Base-by-base conservation (phyloP, 768 basidiomycete genomes). In the Leccinum subgranulosum region DNA sequence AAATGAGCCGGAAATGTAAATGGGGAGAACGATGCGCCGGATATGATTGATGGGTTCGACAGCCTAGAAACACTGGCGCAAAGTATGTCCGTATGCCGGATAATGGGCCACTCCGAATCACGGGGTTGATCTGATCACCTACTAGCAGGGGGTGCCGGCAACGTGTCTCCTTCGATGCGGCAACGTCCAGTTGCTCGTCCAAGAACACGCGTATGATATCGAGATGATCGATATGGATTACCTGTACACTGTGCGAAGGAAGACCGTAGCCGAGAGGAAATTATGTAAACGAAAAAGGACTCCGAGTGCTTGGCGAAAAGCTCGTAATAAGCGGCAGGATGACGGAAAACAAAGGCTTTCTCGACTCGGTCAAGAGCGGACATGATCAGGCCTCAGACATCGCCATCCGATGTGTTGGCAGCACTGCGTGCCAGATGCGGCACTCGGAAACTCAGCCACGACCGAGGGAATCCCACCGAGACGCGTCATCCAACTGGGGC, bases 201-300 rank as follows among this genome's bases (percentile, higher is more conserved):
- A 29, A 34, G 49, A 23, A 54, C n/a, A 34, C 55, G n/a, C 47
- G 47, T 21, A 39, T 39, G 17, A 9, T 9, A 62, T 62, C 60
- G 49, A 48, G 49, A 47, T 57, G n/a, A 61, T 61, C 62, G 60
- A 61, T 61, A 61, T 23, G 51, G 23, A 61, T 23, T 33, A 33
- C n/a, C 50, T 29, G 12, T 33, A 21, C 53, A 14, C 17, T 55
- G 51, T 25, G 53, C 10, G 29, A 25, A 17, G 8, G 19, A 23
- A 9, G 21, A 19, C 10, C n/a, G 4, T 56, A 62, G 34, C 60
- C 59, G 59, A 61, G 33, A 59, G 5, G 28, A 59, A 41, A 60
- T 60, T 29, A 29, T 10, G 10, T n/a, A 56, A 57, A 19, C 6
- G 39, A 56, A 41, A 25, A 41, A 36, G 25, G 29, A 29, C 29